Conservation (phyloP, 306 rosid genomes). For the Rosa rugosa region DNA sequence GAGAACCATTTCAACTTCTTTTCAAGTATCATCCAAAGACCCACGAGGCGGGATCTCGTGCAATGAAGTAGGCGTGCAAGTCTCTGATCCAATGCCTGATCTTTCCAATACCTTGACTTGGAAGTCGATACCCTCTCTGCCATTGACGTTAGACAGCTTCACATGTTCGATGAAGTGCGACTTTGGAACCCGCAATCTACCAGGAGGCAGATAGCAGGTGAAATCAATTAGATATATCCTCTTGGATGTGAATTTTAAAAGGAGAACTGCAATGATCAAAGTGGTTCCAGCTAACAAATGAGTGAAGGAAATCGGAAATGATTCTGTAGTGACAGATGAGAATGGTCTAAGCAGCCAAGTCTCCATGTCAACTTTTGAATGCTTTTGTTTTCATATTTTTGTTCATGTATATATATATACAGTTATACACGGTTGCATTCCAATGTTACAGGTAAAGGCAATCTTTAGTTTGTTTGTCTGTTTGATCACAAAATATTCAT, state of each 20-base stretch:
- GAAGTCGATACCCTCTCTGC: slow-evolving; percentile 38
- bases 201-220: slow-evolving; percentile 56
- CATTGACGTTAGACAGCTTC: neutral
- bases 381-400: slow-evolving; percentile 22
- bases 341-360: slow-evolving; percentile 12
- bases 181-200: slow-evolving; percentile 34
- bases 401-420: slow-evolving; percentile 16
- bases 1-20: slow-evolving; percentile 54
- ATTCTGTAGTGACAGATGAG: neutral
- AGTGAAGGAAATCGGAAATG: slow-evolving; percentile 24
- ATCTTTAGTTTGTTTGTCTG: slow-evolving; percentile 18
- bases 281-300: slow-evolving; percentile 36
- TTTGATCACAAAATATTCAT: slow-evolving; percentile 38
- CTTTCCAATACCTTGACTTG: slow-evolving; percentile 44
- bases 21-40: slow-evolving; percentile 20
- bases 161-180: slow-evolving; percentile 46
- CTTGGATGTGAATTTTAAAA: slow-evolving; percentile 27
- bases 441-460: slow-evolving; percentile 21
- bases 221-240: slow-evolving; percentile 61
- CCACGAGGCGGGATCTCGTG: slow-evolving; percentile 44
- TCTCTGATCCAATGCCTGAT: slow-evolving; percentile 62
- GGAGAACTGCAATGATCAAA: slow-evolving; percentile 33
- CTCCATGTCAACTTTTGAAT: slow-evolving; percentile 34
- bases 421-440: slow-evolving; percentile 1
- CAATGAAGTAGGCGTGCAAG: slow-evolving; percentile 54